phyloP scores from a whole-genome alignment of 2,329 filamentous ascomycete species.

The Neopestalotiopsis sp. region DNA sequence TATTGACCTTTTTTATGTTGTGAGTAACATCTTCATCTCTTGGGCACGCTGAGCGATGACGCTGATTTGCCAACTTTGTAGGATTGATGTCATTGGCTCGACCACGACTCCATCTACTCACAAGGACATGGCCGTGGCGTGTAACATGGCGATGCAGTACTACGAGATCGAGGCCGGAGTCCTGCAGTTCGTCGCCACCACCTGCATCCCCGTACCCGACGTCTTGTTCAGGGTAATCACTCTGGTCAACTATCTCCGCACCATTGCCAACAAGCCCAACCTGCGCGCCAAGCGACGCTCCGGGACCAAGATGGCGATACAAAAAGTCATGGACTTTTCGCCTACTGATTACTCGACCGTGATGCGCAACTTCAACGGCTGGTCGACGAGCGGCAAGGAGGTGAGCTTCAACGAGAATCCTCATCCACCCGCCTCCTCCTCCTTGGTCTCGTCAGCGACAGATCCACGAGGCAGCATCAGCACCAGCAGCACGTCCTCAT shows the following conservation, averaged over 20 bases:
- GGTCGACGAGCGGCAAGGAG: conserved; percentile 18
- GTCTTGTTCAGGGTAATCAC: conserved; percentile 20
- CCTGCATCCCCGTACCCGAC: conserved; percentile 19
- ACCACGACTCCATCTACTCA: conserved; percentile 20
- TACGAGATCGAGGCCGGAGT: conserved; percentile 20
- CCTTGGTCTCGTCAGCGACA: not conserved
- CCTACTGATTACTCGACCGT: conserved; percentile 15
- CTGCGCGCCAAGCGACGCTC: conserved; percentile 7
- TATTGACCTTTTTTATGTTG: conserved; percentile 20
- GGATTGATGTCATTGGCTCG: conserved; percentile 19
- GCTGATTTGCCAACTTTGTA: not conserved
- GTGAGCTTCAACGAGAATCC: conserved; percentile 14
- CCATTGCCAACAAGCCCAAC: not conserved
- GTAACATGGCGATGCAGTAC: conserved; percentile 21
- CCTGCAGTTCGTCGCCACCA: conserved; percentile 17
- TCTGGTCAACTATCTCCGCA: conserved; percentile 21
- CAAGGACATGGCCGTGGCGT: conserved; percentile 18
- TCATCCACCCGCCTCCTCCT: not conserved
- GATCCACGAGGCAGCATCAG: not conserved
- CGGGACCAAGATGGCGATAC: conserved; percentile 20
- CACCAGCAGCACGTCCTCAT: not conserved
- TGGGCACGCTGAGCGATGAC: not conserved
- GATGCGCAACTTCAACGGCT: conserved; percentile 21
- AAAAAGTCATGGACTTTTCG: conserved; percentile 19
- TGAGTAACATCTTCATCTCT: not conserved